Percentiles rank a stretch among this genome's conserved stretches.
Evolutionary conservation across 208 protist genomes (phyloP).

Genomic region (Leishmania gerbilli): DNA sequence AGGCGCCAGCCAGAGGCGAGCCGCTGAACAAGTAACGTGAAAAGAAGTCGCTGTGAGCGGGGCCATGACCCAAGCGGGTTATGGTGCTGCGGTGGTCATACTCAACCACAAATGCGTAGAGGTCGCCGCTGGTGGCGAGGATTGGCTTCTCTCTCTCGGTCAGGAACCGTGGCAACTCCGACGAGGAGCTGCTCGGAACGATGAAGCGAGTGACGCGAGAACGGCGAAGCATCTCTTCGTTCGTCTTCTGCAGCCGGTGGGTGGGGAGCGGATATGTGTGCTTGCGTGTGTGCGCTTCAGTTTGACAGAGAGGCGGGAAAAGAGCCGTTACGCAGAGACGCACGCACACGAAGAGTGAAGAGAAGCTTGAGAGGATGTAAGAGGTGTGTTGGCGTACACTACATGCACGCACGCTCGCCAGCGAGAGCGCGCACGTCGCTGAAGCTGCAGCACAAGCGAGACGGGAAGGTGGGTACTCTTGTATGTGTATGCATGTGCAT

Average conservation of each 20-base stretch:
- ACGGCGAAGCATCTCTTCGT: slow-evolving; percentile 21
- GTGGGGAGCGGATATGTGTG: neutral
- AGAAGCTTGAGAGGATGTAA: neutral
- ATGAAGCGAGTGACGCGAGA: slow-evolving; percentile 20
- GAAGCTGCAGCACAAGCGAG: neutral
- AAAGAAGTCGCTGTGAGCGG: slow-evolving; percentile 11
- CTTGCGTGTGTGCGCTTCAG: neutral
- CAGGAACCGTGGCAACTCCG: slow-evolving; percentile 29
- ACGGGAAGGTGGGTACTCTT: neutral
- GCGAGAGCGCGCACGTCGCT: neutral
- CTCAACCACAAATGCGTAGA: slow-evolving; percentile 53
- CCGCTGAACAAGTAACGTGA: slow-evolving; percentile 38
- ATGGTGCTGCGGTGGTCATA: slow-evolving; percentile 43
- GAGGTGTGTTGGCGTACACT: neutral
- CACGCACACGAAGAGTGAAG: neutral
- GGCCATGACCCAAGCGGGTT: neutral
- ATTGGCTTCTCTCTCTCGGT: slow-evolving; percentile 6
- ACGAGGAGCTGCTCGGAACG: slow-evolving; percentile 18
- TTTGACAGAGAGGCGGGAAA: neutral
- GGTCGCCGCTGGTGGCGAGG: slow-evolving; percentile 9
- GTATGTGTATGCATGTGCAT: neutral
- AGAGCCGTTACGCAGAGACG: neutral
- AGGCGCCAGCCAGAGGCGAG: slow-evolving; percentile 29
- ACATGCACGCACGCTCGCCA: neutral
- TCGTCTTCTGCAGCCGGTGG: neutral